Base-by-base conservation (phyloP, 345 rosid species). In the Euphorbia pulcherrima region DNA sequence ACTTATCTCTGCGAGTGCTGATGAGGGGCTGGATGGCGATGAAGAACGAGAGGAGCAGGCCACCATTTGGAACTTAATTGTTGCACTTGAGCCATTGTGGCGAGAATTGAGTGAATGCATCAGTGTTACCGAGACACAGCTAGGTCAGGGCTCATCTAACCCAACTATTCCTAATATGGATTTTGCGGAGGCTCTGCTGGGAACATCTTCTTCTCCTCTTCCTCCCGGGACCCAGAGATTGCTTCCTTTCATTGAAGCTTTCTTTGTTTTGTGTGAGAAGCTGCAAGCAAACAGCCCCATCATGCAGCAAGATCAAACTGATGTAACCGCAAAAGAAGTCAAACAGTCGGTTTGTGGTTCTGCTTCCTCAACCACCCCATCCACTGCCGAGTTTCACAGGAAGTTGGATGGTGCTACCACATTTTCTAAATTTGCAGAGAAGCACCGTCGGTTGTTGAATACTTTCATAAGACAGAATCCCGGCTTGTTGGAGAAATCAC, bases 171-270 rank as follows among this genome's bases (percentile, higher is more conserved):
- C 88, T 47, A 83, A 69, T 50, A 65, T 82, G 37, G 83, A 75
- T 84, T 72, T 80, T 6, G 88, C 82, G 56, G 96, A 86, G 60
- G 87, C 83, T 70, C 82, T 78, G 57, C 88, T 79, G 65, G 96
- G 94, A 67, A 60, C 93, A 63, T 74, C 86, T 76, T 77, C 87
- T 2, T 84, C 97, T 57, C 80, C 93, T 64, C 91, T 93, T 76
- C 88, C 96, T 54, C 89, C 95, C n/a, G 98, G 96, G 74, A 89
- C 96, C 57, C 97, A 90, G 77, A 85, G 92, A 72, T 88, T 93
- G 67, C 85, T 93, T 64, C 96, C 98, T 55, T 90, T 89, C 65
- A 89, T 93, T 47, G 98, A 93, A 73, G 98, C 98, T 53, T 93
- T 93, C 83, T 90, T 93, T 83, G 92, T 93, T 54, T 80, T 90